Conservation (phyloP, 1,139 yeast genomes). For the Geotrichum australiense region DNA sequence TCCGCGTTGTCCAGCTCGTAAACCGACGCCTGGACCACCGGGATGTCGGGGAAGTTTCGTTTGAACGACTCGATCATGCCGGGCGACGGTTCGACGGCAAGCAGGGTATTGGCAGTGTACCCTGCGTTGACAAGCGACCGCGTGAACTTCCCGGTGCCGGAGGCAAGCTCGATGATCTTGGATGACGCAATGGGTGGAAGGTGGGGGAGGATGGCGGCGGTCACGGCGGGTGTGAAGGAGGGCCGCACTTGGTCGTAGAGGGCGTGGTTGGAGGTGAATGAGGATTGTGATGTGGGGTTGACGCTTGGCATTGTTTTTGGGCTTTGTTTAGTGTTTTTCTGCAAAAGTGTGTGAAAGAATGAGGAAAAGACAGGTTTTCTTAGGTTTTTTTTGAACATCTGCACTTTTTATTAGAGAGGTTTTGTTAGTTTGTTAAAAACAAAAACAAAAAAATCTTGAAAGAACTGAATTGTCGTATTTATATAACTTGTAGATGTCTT, state of each 20-base stretch:
- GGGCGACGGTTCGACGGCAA: conserved; percentile 52
- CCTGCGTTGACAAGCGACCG: conserved; percentile 35
- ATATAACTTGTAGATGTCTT: no score
- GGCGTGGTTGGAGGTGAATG: conserved; percentile 50
- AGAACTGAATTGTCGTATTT: no score
- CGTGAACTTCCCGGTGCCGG: conserved; percentile 66
- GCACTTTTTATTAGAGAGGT: no score
- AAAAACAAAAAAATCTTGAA: no score
- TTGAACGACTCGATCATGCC: conserved; percentile 52
- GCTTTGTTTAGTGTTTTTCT: no score
- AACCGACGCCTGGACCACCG: conserved; percentile 8
- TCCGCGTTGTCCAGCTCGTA: conserved; percentile 3
- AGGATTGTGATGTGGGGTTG: conserved; percentile 23
- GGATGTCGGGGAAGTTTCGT: conserved; percentile 43
- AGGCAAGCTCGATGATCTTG: conserved; percentile 48
- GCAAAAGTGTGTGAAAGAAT: no score
- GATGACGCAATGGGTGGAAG: conserved; percentile 30
- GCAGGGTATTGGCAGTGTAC: conserved; percentile 22
- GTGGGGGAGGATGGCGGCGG: conserved; percentile 35
- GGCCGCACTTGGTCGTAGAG: conserved; percentile 55
- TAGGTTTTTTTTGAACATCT: no score
- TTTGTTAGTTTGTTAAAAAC: no score
- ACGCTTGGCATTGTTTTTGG: no score
- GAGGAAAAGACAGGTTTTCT: no score
- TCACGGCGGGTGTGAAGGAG: conserved; percentile 44